Percentiles rank a stretch among this genome's conserved stretches.
These are phyloP conservation scores for Byssochlamys sp. DNA, from an alignment of 2,329 filamentous ascomycete species.

Conservation along the genomic window DNA sequence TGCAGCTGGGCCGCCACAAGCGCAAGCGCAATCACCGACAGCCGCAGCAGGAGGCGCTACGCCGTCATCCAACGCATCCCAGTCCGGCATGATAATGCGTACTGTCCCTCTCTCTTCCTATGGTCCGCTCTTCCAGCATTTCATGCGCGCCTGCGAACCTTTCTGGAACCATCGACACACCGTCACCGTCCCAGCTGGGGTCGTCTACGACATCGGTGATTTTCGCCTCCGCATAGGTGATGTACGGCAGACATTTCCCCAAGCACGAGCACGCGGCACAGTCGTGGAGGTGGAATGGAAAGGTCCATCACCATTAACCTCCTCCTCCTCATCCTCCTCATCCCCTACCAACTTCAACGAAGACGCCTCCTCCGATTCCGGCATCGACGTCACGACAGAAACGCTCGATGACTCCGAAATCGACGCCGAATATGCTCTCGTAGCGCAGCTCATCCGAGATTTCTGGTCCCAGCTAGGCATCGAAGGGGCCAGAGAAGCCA, in stretches of 20 bases:
- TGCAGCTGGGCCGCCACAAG: neutral
- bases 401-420: conserved; percentile 27
- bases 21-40: neutral
- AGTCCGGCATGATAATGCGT: conserved; percentile 28
- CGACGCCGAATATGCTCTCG: conserved; percentile 27
- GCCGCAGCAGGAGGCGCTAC: neutral
- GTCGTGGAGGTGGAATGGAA: conserved; percentile 38
- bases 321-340: conserved; percentile 6
- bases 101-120: conserved; percentile 27
- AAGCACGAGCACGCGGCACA: conserved; percentile 28
- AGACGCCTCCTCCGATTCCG: conserved; percentile 15
- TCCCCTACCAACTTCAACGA: neutral
- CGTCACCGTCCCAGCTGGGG: conserved; percentile 24
- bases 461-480: conserved; percentile 32
- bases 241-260: conserved; percentile 31
- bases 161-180: conserved; percentile 36
- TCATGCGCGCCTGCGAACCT: conserved; percentile 32
- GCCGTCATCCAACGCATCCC: neutral
- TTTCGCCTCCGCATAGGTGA: conserved; percentile 36
- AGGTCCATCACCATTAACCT: conserved; percentile 25
- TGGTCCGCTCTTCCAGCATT: conserved; percentile 30
- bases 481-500: conserved; percentile 30
- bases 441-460: conserved; percentile 29
- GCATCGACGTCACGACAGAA: conserved; percentile 16
- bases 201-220: conserved; percentile 33